phyloP scores from a whole-genome alignment of 805 yeast species.

The Yarrowia sp. region DNA sequence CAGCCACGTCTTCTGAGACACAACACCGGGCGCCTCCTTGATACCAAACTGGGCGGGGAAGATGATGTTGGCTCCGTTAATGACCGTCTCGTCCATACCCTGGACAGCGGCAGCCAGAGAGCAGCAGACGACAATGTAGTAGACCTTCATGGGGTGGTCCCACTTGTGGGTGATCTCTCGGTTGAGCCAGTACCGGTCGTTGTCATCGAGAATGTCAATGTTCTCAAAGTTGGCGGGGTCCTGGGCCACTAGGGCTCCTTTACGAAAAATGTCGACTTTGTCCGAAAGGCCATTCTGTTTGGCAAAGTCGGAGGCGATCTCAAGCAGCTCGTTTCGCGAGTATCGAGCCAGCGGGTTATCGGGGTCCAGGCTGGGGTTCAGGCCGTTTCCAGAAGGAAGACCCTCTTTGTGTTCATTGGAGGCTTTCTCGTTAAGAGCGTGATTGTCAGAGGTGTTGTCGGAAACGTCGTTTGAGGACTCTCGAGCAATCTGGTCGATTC shows the following conservation, averaged over 20 bases:
- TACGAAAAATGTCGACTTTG: conserved; percentile 42
- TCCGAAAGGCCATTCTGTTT: conserved; percentile 3
- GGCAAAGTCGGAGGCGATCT: conserved; percentile 10
- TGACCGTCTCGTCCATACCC: conserved; percentile 77
- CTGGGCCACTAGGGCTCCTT: conserved; percentile 67
- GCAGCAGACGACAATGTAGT: conserved; percentile 62
- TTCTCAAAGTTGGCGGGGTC: conserved; percentile 50
- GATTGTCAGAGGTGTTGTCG: conserved; percentile 25
- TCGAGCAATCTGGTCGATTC: not conserved
- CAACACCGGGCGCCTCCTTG: conserved; percentile 43
- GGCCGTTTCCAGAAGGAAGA: not conserved
- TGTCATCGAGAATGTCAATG: conserved; percentile 50
- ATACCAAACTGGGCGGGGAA: conserved; percentile 44
- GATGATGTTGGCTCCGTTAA: conserved; percentile 69
- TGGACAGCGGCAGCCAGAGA: conserved; percentile 74
- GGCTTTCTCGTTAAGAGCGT: not conserved
- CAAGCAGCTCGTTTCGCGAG: conserved; percentile 7
- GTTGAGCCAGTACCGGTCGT: conserved; percentile 50
- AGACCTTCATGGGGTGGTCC: conserved; percentile 53
- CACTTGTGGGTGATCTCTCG: conserved; percentile 59
- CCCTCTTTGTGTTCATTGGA: conserved; percentile 8
- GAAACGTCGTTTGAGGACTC: not conserved
- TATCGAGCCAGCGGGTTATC: conserved; percentile 30
- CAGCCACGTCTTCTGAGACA: conserved; percentile 49
- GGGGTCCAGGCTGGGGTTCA: conserved; percentile 2